A percentile compares a stretch with the other conserved stretches of the same genome.
These are phyloP conservation scores for Periconia sp. DNA, from an alignment of 2,329 filamentous ascomycete species.

Conservation along the genomic window DNA sequence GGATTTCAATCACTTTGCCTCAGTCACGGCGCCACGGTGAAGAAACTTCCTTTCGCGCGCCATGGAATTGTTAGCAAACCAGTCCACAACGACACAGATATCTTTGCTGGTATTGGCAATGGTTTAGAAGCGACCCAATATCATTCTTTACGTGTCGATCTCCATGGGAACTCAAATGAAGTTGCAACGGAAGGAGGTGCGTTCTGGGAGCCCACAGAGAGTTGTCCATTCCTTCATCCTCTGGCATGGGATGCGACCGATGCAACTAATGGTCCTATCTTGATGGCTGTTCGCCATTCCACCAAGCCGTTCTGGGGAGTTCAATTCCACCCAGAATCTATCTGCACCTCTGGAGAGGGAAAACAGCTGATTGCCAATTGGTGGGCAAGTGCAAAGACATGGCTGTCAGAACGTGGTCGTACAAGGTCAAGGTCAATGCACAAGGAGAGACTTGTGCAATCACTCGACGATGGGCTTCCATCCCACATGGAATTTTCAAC, in stretches of 20 bases:
- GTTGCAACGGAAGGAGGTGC: background rate
- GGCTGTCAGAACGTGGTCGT: slow-evolving; percentile 36
- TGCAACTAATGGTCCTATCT: slow-evolving; percentile 50
- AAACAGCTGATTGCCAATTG: slow-evolving; percentile 68
- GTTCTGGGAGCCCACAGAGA: slow-evolving; percentile 27
- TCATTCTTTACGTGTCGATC: slow-evolving; percentile 57
- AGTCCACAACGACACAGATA: slow-evolving; percentile 57
- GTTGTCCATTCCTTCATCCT: slow-evolving; percentile 31
- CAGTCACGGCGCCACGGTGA: slow-evolving; percentile 64
- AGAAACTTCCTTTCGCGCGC: slow-evolving; percentile 65
- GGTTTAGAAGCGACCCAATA: slow-evolving; percentile 71
- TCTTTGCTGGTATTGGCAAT: slow-evolving; percentile 62
- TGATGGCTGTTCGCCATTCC: slow-evolving; percentile 72
- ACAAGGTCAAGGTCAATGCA: background rate
- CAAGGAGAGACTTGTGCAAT: background rate
- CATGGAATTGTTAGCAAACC: slow-evolving; percentile 77
- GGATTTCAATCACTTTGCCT: slow-evolving; percentile 78
- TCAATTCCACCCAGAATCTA: slow-evolving; percentile 84
- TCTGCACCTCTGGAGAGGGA: slow-evolving; percentile 70
- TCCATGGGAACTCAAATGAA: slow-evolving; percentile 13
- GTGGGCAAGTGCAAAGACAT: slow-evolving; percentile 64
- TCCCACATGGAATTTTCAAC: background rate
- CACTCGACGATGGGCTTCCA: too few relatives aligned
- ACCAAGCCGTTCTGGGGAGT: slow-evolving; percentile 74
- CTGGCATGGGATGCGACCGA: slow-evolving; percentile 45